phyloP scores from a whole-genome alignment of 1,284 basidiomycete genomes.

The Cerrena zonata region DNA sequence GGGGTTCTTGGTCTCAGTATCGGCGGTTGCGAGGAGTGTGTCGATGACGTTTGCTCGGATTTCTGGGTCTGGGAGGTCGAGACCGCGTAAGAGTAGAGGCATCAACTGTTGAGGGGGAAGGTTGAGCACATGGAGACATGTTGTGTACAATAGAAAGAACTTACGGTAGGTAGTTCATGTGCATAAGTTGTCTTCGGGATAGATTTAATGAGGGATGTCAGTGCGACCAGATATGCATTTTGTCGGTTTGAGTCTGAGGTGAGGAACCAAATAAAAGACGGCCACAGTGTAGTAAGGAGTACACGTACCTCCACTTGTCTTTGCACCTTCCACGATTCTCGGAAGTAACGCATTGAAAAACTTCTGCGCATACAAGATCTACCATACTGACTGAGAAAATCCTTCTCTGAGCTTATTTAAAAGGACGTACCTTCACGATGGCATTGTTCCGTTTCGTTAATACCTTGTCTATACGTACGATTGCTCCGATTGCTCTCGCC shows the following conservation, averaged over 20 bases:
- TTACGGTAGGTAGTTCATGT: slow-evolving; percentile 61
- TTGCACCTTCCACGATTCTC: slow-evolving; percentile 62
- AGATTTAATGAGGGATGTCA: slow-evolving; percentile 77
- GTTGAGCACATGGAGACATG: background rate
- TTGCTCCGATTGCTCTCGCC: slow-evolving; percentile 65
- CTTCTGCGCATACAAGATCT: slow-evolving; percentile 85
- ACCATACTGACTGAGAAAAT: background rate
- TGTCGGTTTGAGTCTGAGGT: slow-evolving; percentile 43
- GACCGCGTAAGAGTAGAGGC: slow-evolving; percentile 81
- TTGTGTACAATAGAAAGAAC: slow-evolving; percentile 24
- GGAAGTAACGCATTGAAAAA: slow-evolving; percentile 75
- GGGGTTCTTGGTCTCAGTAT: slow-evolving; percentile 29
- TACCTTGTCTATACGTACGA: slow-evolving; percentile 55
- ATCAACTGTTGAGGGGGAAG: slow-evolving; percentile 64
- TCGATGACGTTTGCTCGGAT: slow-evolving; percentile 79
- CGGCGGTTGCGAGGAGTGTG: slow-evolving; percentile 69
- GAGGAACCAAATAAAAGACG: background rate
- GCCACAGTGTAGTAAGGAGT: background rate
- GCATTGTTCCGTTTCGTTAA: slow-evolving; percentile 75
- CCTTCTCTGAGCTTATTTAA: slow-evolving; percentile 1
- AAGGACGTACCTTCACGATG: slow-evolving; percentile 59
- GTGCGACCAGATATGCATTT: slow-evolving; percentile 76
- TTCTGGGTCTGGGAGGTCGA: slow-evolving; percentile 69
- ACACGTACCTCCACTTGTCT: slow-evolving; percentile 37
- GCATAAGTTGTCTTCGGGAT: slow-evolving; percentile 74